Evolutionary conservation across 2,329 filamentous ascomycete species (phyloP).

Genomic region (Fusarium stilboides): DNA sequence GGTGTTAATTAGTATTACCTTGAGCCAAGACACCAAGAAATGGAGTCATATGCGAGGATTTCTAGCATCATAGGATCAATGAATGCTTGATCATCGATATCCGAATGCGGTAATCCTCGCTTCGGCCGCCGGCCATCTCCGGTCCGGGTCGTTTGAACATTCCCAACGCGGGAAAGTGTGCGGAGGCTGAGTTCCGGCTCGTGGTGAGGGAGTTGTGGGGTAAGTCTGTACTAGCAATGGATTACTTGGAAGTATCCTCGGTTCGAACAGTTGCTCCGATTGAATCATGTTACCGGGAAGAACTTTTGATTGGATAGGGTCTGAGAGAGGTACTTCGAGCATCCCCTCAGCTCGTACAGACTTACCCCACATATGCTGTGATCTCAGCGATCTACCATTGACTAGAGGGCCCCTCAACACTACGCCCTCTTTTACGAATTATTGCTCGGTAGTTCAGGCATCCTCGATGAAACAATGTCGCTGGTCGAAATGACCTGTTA

Average conservation of each 20-base stretch:
- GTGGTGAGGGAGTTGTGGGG: not conserved
- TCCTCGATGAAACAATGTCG: too few species aligned
- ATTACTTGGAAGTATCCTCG: too few species aligned
- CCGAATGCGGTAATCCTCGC: slow-evolving; percentile 1
- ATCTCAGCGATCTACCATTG: too few species aligned
- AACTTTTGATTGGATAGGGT: too few species aligned
- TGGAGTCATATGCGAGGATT: not conserved
- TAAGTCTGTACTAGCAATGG: not conserved
- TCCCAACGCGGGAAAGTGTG: slow-evolving; percentile 27
- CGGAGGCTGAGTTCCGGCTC: slow-evolving; percentile 7
- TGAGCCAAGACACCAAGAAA: not conserved
- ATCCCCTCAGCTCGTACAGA: too few species aligned
- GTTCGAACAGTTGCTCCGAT: not conserved
- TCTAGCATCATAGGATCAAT: not conserved
- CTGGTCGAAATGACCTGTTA: too few species aligned
- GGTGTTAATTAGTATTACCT: slow-evolving; percentile 3
- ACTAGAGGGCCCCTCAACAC: too few species aligned
- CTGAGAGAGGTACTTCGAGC: too few species aligned
- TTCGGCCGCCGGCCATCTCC: slow-evolving; percentile 15
- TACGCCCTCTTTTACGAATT: too few species aligned
- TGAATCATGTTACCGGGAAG: not conserved
- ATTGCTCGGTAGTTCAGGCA: too few species aligned
- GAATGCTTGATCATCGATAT: not conserved
- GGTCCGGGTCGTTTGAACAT: slow-evolving; percentile 36
- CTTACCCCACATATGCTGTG: too few species aligned